phyloP scores from a whole-genome alignment of 2,329 filamentous ascomycete species.

The Colletotrichum cuscutae region DNA sequence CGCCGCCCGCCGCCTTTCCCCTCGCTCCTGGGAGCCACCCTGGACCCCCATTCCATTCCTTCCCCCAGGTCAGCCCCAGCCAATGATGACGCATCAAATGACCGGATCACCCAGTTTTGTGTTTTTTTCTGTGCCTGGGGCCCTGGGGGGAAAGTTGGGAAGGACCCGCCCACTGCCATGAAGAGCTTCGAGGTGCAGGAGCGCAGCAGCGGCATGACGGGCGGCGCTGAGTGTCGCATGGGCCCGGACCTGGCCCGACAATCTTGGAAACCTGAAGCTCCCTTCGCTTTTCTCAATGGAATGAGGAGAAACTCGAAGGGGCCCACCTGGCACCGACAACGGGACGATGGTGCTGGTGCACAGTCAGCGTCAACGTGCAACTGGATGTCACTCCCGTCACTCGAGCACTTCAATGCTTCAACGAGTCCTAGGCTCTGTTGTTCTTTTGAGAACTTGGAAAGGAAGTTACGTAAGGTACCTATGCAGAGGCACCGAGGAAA shows the following conservation, averaged over 20 bases:
- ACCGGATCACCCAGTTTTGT: conserved; percentile 13
- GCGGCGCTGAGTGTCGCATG: not conserved
- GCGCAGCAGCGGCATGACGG: conserved; percentile 13
- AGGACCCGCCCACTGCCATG: not conserved
- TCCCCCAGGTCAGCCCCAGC: not conserved
- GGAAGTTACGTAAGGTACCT: not conserved
- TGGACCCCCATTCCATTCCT: not conserved
- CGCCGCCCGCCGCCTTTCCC: not conserved
- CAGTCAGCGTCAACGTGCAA: not conserved
- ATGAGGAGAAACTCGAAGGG: not conserved
- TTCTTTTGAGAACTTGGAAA: no score
- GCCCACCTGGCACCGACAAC: not conserved
- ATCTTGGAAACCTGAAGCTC: not conserved
- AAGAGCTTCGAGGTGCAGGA: not conserved
- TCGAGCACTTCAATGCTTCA: no score
- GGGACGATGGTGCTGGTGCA: not conserved
- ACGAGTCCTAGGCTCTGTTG: no score
- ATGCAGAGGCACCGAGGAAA: no score
- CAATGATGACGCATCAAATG: conserved; percentile 23
- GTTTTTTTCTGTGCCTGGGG: conserved; percentile 22
- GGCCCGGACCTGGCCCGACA: conserved; percentile 1
- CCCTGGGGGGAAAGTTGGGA: not conserved
- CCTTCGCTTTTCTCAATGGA: not conserved
- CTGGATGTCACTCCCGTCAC: not conserved
- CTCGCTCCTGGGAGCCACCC: not conserved